Evolutionary conservation across 1,284 basidiomycete genomes (phyloP), one percentile per base, ranked within the genome.

Genomic region (Cutaneotrichosporon cutaneum): DNA sequence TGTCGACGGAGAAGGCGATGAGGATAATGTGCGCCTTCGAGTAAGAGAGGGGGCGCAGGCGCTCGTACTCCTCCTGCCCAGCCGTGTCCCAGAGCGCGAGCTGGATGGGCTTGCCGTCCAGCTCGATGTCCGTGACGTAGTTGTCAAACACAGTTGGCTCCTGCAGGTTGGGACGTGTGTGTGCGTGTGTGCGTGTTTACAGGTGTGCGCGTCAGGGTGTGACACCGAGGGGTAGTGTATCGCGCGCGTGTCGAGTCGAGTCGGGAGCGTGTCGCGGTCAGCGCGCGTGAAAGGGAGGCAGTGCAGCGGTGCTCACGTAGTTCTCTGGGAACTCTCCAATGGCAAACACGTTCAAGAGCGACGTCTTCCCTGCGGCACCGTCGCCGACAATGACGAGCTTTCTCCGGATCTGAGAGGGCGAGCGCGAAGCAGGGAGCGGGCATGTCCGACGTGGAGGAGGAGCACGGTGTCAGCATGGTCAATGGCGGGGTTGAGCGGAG

Each of bases 11-110:
- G 75, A 95, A 99, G 24, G 94, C 94, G 74, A 99, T 98, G 68
- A 99, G 86, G 77, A 99, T 97, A 73, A 99, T 92, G 80, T 99
- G 95, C 59, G 95, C 95, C 83, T 96, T 93, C 54, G 94, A 94
- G 81, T 98, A 98, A 27, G 93, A 96, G 77, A 99, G 87, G 33
- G 94, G 94, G 67, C 94, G 88, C 67, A 98, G 83, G 66, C 94
- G 85, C 79, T 98, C 94, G 80, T 97, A 98, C 82, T 98, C 94
- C 81, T 98, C 94, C 80, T 98, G 94, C 21, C 95, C 94, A 6
- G 94, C 95, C 1, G 95, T 98, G 81, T 98, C 65, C 65, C 65
- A 67, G 16, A 63, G 63, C 24, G 63, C 61, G 24, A 65, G 54
- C 65, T 55, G 45, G 35, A 98, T 90, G 47, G 94, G 91, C 80